Evolutionary conservation across 306 rosid genomes (phyloP).

Genomic region (Carpinus fangiana): DNA sequence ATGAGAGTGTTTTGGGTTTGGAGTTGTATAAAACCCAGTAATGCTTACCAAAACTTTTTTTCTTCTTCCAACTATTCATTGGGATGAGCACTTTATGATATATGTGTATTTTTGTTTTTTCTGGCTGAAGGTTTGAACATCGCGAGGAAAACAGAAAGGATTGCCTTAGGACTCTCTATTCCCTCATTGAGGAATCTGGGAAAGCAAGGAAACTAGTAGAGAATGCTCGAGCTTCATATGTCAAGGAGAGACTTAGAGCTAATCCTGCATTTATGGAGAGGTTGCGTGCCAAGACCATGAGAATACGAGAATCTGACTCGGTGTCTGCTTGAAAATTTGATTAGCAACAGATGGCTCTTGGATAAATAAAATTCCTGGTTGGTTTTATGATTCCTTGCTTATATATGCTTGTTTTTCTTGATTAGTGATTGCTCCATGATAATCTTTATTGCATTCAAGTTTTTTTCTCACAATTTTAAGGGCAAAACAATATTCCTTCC

Average conservation of each 20-base stretch:
- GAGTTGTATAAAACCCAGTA: not conserved
- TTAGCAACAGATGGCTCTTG: not conserved
- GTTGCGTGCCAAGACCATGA: constrained; percentile 59
- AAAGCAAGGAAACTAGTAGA: constrained; percentile 85
- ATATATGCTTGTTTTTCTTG: constrained; percentile 20
- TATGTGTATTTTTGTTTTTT: not conserved
- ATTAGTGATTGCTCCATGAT: constrained; percentile 19
- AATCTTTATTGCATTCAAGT: constrained; percentile 5
- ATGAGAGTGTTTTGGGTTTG: not conserved
- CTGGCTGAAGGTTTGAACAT: constrained; percentile 72
- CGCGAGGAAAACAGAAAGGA: constrained; percentile 97
- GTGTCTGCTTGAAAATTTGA: constrained; percentile 41
- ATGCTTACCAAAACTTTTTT: not conserved
- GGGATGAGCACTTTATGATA: not conserved
- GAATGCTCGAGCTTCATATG: constrained; percentile 69
- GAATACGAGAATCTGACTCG: constrained; percentile 43
- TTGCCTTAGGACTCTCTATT: constrained; percentile 83
- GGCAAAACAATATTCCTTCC: constrained; percentile 7
- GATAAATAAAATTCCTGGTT: constrained; percentile 16
- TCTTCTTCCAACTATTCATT: not conserved
- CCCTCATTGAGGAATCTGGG: constrained; percentile 90
- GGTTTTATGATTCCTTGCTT: constrained; percentile 24
- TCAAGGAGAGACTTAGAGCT: constrained; percentile 70
- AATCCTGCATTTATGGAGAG: constrained; percentile 87
- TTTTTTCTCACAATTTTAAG: constrained; percentile 17